Percentiles rank a stretch among this genome's conserved stretches.
These are phyloP conservation scores for Penicillium psychrosexuale DNA, from an alignment of 2,329 filamentous ascomycete genomes.

Conservation along the genomic window DNA sequence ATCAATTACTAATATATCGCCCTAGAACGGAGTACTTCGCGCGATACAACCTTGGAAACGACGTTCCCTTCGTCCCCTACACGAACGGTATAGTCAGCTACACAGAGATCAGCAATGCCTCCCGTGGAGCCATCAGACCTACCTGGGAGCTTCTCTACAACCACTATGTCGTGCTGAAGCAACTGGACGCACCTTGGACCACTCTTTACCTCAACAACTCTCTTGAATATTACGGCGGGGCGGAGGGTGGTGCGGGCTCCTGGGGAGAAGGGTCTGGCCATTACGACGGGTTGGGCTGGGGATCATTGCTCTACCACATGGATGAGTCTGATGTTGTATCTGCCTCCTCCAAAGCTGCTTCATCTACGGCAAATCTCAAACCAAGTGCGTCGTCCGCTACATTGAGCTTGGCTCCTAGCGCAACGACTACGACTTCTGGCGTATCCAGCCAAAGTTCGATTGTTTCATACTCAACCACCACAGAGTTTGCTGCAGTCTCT, in stretches of 20 bases:
- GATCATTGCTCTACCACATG: not conserved
- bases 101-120: conserved; percentile 11
- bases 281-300: not conserved
- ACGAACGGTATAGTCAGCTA: conserved; percentile 19
- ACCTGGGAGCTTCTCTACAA: conserved; percentile 23
- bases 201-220: conserved; percentile 10
- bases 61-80: conserved; percentile 20
- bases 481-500: not conserved
- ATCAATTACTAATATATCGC: not conserved
- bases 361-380: not conserved
- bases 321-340: not conserved
- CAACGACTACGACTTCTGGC: not conserved
- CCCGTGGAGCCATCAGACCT: conserved; percentile 16
- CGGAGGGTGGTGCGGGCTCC: conserved; percentile 2
- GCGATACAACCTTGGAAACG: conserved; percentile 22
- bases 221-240: not conserved
- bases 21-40: conserved; percentile 22
- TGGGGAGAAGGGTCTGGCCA: not conserved
- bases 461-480: not conserved
- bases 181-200: conserved; percentile 20
- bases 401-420: not conserved
- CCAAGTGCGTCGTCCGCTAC: not conserved
- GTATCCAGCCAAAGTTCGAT: not conserved
- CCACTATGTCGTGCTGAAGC: conserved; percentile 21
- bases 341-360: not conserved